Evolutionary conservation across 2,329 filamentous ascomycete genomes (phyloP), one percentile per base, ranked within the genome.

Genomic region (Emericellopsis cladophorae): DNA sequence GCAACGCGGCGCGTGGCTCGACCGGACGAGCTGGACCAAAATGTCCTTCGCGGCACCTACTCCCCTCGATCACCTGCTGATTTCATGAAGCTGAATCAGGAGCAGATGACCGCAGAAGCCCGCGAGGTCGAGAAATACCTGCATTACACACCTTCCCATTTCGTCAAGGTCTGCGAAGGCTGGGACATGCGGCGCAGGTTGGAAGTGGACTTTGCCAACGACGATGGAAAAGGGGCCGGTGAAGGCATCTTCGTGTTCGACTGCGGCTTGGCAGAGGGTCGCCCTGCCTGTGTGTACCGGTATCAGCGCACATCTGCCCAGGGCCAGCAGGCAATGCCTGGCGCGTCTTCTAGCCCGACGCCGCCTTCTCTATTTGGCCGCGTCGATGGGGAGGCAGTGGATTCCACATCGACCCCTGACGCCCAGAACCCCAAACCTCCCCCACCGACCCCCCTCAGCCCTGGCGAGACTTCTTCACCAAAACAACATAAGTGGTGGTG

Each of bases 181-280:
- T 96, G 92, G 90, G 85, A 96, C 53, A 96, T 96, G 89, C 79
- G 79, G 40, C 76, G 88, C 45, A 79, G 68, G 46, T 65, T 96
- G 3, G 82, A 92, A 51, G 86, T 95, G 3, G 92, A 98, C 54
- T 96, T 95, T 60, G 83, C 83, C 33, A 79, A 76, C 16, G 85
- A 89, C 48, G 84, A 92, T 59, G 75, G 76, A n/a, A 67, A 76
- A 41, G 76, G 79, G 38, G 81, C 79, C 22, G 88, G 88, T 16
- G 90, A 95, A 58, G 72, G 70, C 14, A 65, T 94, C 32, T 68
- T 93, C 22, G 72, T 94, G 3, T 70, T 95, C 37, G 70, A 77
- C 29, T 83, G 81, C 51, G 87, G 85, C 1, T 59, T 78, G n/a
- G 74, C 76, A 23, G 74, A 83, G 46, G 69, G 68, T 7, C 61